These are phyloP conservation scores for Crithidia sp. DNA, from an alignment of 208 protist genomes.

Conservation along the genomic window DNA sequence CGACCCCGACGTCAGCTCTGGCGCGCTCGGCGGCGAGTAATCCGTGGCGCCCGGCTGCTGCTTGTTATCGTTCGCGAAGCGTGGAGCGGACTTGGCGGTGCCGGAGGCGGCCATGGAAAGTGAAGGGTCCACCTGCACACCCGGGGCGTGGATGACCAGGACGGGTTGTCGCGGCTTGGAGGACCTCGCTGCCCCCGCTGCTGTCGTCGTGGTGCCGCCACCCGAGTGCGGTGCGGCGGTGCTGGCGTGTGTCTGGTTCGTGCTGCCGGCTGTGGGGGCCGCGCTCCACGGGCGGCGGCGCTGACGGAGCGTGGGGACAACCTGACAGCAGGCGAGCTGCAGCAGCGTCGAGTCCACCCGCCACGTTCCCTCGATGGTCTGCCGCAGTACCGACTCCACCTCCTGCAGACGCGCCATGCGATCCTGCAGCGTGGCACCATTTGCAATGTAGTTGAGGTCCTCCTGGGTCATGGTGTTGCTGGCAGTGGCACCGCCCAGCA, in stretches of 20 bases:
- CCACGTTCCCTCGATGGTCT: constrained; percentile 69
- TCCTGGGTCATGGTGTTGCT: constrained; percentile 32
- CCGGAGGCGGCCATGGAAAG: constrained; percentile 22
- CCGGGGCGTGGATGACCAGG: constrained; percentile 68
- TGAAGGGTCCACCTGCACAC: constrained; percentile 49
- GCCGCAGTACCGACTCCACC: constrained; percentile 61
- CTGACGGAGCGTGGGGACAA: constrained; percentile 77
- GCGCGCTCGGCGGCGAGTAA: constrained; percentile 24
- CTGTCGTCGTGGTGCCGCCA: too few relatives aligned
- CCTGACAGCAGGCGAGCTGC: constrained; percentile 51
- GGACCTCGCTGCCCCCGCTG: background rate
- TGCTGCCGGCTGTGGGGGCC: background rate
- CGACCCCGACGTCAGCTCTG: background rate
- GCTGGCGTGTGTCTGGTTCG: background rate
- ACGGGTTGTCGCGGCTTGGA: constrained; percentile 28
- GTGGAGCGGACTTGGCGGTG: background rate
- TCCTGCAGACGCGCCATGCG: constrained; percentile 61
- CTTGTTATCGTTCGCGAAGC: background rate
- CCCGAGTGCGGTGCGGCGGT: too few relatives aligned
- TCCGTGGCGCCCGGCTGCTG: background rate
- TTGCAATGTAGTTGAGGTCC: constrained; percentile 56
- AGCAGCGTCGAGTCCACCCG: constrained; percentile 62
- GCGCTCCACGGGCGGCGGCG: constrained; percentile 36
- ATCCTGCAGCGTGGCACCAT: constrained; percentile 39
- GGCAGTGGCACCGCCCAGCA: background rate